Evolutionary conservation across 371 early-diverging fungal species (phyloP).

Genomic region (Rhizopus sp.): DNA sequence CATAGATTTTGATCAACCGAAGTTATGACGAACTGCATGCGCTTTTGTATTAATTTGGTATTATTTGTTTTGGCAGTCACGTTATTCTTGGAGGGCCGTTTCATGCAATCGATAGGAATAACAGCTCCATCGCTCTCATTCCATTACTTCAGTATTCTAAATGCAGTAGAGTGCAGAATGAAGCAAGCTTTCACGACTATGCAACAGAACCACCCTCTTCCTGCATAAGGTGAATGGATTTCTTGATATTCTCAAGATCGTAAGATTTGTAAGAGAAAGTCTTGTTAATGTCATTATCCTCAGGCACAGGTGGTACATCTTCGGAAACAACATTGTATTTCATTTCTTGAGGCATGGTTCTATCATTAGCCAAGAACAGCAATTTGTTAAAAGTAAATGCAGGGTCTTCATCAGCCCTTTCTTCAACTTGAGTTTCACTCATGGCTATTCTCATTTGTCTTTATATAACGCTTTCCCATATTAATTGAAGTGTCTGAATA

Average conservation of each 20-base stretch:
- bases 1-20: background rate
- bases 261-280: slow-evolving; percentile 4
- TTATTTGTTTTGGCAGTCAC: background rate
- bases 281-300: slow-evolving; percentile 2
- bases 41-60: background rate
- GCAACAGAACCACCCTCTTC: slow-evolving; percentile 8
- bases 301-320: background rate
- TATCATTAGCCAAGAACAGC: slow-evolving; percentile 3
- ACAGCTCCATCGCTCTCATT: slow-evolving; percentile 6
- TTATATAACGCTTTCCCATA: too few relatives aligned
- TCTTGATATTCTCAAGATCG: slow-evolving; percentile 3
- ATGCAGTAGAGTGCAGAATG: slow-evolving; percentile 5
- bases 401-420: background rate
- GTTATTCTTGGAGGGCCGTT: background rate
- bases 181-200: slow-evolving; percentile 4
- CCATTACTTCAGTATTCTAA: slow-evolving; percentile 5
- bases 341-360: slow-evolving; percentile 3
- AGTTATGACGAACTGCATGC: background rate
- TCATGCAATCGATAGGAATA: background rate
- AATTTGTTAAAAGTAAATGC: slow-evolving; percentile 2
- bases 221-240: background rate
- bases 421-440: background rate
- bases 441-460: background rate
- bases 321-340: slow-evolving; percentile 1
- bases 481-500: too few relatives aligned